phyloP scores from a whole-genome alignment of 169 alveolate genomes.

The Plasmodium relictum region DNA sequence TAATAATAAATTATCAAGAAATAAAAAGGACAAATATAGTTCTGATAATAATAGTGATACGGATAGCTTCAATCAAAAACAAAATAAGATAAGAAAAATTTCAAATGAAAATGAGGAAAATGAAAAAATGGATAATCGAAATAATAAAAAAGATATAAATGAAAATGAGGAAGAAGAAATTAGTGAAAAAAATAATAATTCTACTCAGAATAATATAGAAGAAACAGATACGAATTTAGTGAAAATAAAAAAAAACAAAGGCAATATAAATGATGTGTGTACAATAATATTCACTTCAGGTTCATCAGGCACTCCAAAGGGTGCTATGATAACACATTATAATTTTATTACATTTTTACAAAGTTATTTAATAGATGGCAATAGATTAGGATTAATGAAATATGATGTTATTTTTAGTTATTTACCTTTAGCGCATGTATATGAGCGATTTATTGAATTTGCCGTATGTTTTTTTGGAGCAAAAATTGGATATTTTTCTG shows the following conservation, averaged over 20 bases:
- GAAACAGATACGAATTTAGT: background rate
- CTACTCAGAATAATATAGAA: background rate
- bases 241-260: constrained; percentile 23
- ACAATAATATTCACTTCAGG: constrained; percentile 86
- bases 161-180: background rate
- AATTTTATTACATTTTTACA: constrained; percentile 84
- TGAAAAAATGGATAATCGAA: background rate
- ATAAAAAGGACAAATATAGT: background rate
- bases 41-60: background rate
- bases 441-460: constrained; percentile 91
- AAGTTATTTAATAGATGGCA: constrained; percentile 80
- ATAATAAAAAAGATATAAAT: background rate
- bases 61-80: background rate
- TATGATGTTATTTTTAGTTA: constrained; percentile 89
- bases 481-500: constrained; percentile 93
- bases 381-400: constrained; percentile 80
- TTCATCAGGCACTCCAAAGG: constrained; percentile 97
- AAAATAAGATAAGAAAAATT: background rate
- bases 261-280: constrained; percentile 28
- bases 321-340: constrained; percentile 93
- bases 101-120: background rate
- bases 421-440: constrained; percentile 94
- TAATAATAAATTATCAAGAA: background rate
- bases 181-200: constrained; percentile 7
- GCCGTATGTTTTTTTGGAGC: constrained; percentile 81